Evolutionary conservation across 208 protist species (phyloP), one percentile per base, ranked within the genome.

Genomic region (Trypanosoma cruzi): DNA sequence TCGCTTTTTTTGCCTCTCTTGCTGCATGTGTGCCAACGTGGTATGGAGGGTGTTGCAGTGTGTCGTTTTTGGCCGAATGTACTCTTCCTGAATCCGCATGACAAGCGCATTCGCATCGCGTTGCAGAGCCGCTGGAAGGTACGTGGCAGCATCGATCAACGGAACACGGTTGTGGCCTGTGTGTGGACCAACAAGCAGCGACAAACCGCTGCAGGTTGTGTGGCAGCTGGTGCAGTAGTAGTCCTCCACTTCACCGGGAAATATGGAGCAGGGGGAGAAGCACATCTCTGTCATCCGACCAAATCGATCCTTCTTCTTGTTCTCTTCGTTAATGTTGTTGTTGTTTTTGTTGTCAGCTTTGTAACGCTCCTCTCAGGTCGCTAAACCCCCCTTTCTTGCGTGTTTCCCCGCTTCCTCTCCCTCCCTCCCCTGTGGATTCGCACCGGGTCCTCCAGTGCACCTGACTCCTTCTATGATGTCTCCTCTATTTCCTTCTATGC

Each of bases 221-320:
- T 89, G 79, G 62, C 90, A 95, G 50, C 57, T 57, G 28, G 77
- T 68, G 63, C 90, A 95, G 71, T 89, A 95, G 70, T 87, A 84
- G 24, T 78, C 69, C 50, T 67, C 50, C 64, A 62, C 65, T 58
- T 69, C 82, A 61, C 55, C 62, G 10, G 71, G 79, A 24, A 81
- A 74, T n/a, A 64, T 53, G 20, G 68, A 53, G 48, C 73, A 77
- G 22, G 67, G 29, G 34, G 61, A 71, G 46, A 40, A 73, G 4
- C 44, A 53, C 8, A 64, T 49, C 10, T 44, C 42, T 8, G 70
- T 22, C 64, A 72, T 77, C 8, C 24, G 32, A 5, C 20, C 2
- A 10, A 13, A 52, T n/a, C 40, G 40, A 36, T 6, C 14, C 16
- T 32, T 59, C 55, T 31, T 24, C 24, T 31, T 11, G n/a, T 31